phyloP scores from a whole-genome alignment of 2,329 filamentous ascomycete genomes.

The Coniochaeta sp. region DNA sequence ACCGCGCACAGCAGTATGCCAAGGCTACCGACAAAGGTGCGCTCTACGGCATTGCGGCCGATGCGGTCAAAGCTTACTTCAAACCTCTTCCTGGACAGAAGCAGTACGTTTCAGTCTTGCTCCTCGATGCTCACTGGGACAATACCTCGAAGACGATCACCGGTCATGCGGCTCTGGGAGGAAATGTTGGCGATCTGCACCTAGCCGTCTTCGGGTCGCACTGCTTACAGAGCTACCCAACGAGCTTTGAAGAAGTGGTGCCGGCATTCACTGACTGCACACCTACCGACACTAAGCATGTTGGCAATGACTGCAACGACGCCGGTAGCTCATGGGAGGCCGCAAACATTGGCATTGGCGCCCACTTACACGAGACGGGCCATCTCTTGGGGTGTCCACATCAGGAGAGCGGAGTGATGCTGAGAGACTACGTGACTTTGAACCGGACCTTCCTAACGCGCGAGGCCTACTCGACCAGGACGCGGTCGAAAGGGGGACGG shows the following conservation, averaged over 20 bases:
- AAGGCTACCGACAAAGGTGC: constrained; percentile 63
- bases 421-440: constrained; percentile 75
- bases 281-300: constrained; percentile 68
- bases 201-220: constrained; percentile 91
- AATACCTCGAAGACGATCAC: constrained; percentile 58
- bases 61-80: constrained; percentile 75
- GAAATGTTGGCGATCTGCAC: constrained; percentile 62
- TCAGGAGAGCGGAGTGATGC: constrained; percentile 87
- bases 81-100: constrained; percentile 67
- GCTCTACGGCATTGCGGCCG: constrained; percentile 67
- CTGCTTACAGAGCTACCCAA: constrained; percentile 83
- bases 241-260: constrained; percentile 81
- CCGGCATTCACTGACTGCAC: constrained; percentile 88
- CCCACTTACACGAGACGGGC: constrained; percentile 84
- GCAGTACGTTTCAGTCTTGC: constrained; percentile 78
- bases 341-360: constrained; percentile 89
- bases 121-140: constrained; percentile 89
- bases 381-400: constrained; percentile 87
- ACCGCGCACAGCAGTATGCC: constrained; percentile 70
- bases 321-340: constrained; percentile 90
- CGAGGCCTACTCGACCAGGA: constrained; percentile 82
- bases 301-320: constrained; percentile 82
- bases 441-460: constrained; percentile 76
- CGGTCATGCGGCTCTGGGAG: constrained; percentile 80
- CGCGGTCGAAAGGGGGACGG: constrained; percentile 71